Evolutionary conservation across 352 stramenopile species (phyloP), one percentile per base, ranked within the genome.

Genomic region (Phytophthora pini): DNA sequence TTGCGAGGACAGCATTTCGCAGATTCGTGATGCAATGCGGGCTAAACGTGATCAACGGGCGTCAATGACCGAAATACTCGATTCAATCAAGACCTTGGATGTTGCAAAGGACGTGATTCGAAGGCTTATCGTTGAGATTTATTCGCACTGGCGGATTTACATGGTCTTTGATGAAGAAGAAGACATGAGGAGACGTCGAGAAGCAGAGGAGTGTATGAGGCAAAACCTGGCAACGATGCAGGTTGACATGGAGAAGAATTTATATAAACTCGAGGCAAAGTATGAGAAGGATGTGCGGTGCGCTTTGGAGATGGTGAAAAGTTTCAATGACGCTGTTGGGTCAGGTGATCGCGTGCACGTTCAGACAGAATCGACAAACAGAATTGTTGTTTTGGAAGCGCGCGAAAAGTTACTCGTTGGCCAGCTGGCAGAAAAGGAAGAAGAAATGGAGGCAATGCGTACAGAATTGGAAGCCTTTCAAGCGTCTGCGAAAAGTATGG

Each of bases 1-100:
- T 15, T 92, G 78, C 43, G 81, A 94, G 54, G 76, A 90, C 20
- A 79, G 62, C 36, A 90, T 93, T 59, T 73, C 70, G 5, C 72
- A 88, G 12, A 70, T 93, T 32, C 74, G 58, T 13, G 74, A 79
- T 17, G 72, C 76, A 12, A 63, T 92, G 11, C 57, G 62, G 12
- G 61, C 69, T 20, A 68, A 54, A 27, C 57, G 32, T 5, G 41
- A 17, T 10, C 64, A 71, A 43, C 60, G 65, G 27, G 56, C 57
- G 47, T 72, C 64, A 31, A 78, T 78, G 52, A 46, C 47, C 36
- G 40, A 60, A 26, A 64, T 82, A 39, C 49, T 92, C 15, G 73
- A 88, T 48, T 77, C 72, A 0, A 69, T 92, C 8, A 62, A 72
- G 7, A 84, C 70, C 1, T 32, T 90, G 13, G 68, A 85, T 36